Evolutionary conservation across 176 grass and related monocot genomes (phyloP).

Genomic region (Eragrostis curvula): DNA sequence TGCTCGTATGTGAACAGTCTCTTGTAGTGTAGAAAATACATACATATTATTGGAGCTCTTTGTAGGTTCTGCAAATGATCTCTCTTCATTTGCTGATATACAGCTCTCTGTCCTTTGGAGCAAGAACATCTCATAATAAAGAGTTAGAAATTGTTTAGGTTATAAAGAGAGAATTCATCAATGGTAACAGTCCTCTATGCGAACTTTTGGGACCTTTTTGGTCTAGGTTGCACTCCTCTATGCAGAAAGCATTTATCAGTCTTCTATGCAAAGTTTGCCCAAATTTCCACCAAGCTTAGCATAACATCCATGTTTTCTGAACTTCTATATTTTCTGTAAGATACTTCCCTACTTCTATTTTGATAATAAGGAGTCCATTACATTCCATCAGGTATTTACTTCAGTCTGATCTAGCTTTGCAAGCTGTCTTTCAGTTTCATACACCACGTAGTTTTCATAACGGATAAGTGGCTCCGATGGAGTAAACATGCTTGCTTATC

Average conservation of each 20-base stretch:
- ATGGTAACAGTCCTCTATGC: neutral
- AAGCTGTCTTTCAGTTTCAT: neutral
- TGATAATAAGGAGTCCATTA: conserved; percentile 68
- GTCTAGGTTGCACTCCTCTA: conserved; percentile 61
- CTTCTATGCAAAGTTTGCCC: neutral
- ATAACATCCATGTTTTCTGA: neutral
- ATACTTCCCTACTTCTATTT: conserved; percentile 85
- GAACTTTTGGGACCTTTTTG: conserved; percentile 76
- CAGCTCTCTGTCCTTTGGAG: too few relatives aligned
- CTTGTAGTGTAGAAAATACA: too few relatives aligned
- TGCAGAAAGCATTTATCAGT: conserved; percentile 63
- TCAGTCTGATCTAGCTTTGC: neutral
- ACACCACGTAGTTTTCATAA: neutral
- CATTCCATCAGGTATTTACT: conserved; percentile 83
- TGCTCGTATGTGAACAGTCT: too few relatives aligned
- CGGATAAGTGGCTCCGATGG: neutral
- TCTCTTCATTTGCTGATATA: too few relatives aligned
- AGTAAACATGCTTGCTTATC: neutral
- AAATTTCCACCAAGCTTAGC: neutral
- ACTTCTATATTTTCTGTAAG: conserved; percentile 35
- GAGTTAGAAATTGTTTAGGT: too few relatives aligned
- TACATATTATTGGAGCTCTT: too few relatives aligned
- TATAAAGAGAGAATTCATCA: too few relatives aligned
- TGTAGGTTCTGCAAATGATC: too few relatives aligned
- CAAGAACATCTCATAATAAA: too few relatives aligned